Base-by-base conservation (phyloP, 768 basidiomycete species). In the Cantharellus cinnabarinus region DNA sequence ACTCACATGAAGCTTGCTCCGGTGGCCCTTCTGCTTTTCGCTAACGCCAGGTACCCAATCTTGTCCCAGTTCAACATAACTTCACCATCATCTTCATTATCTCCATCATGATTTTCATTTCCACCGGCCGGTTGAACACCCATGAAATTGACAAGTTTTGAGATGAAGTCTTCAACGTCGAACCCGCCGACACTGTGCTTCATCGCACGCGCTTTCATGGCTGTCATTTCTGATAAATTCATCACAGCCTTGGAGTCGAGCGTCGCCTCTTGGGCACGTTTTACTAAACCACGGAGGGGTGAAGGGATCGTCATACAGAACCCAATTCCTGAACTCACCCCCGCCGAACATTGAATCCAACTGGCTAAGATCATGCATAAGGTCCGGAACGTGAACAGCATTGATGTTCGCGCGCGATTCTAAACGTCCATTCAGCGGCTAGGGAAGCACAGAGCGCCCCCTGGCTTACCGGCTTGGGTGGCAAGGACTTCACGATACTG, bases 111-210 rank as follows among this genome's bases (percentile, higher is more conserved):
- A n/a, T 70, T 74, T 35, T 71, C 77, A 14, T 41, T 59, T 10
- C 51, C 51, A 20, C 53, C 62, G 39, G 42, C 60, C 57, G 53
- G 14, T 10, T 10, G 10, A 7, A 37, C 1, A 15, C 86, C 85
- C 83, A 90, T 84, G 65, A 79, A 86, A 10, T 71, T 76, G 53
- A 83, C 72, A 41, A 90, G 73, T 65, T 83, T 83, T 3, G 79
- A 70, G 58, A 99, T 73, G 64, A 93, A 97, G 59, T 97, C 91
- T 63, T 94, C 89, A 44, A 86, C 73, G 66, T 99, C 94, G 66
- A 98, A 99, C 10, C 83, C 81, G 58, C 87, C 85, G 0, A 79
- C 79, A 58, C 87, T 89, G 0, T 88, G 80, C 68, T 88, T 90
- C 80, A 94, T 83, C 39, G 82, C 81, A 39, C 88, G 85, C n/a